Base-by-base conservation (phyloP, 352 stramenopile genomes). In the Elongisporangium prolatum region DNA sequence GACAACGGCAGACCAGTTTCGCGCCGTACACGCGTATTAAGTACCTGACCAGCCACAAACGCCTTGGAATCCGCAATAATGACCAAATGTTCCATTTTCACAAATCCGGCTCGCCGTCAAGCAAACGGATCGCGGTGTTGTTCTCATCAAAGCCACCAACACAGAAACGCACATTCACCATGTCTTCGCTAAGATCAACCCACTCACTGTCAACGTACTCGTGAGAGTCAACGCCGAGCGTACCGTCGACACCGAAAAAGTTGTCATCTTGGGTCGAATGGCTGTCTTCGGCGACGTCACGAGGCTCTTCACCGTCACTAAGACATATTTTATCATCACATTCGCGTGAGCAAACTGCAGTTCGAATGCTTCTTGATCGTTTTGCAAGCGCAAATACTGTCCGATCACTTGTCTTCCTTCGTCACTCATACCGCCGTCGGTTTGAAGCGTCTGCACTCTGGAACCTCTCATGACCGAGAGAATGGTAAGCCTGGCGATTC, bases 51-150 rank as follows among this genome's bases (percentile, higher is more conserved):
- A 3, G 71, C 61, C n/a, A 93, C 53, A 20, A 93, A 80, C n/a
- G 75, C 55, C 25, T 77, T 72, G 24, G 84, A 93, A 64, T 89
- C 88, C 37, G 80, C 86, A 60, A 93, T 80, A 44, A 93, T 84
- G n/a, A 3, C 84, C 84, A 11, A 54, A 7, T 71, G 69, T 61
- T 91, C 82, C 76, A 91, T 86, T 20, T 77, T 75, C 22, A 59
- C 73, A 21, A 91, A 65, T 52, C 80, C 73, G 17, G 74, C 68
- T 67, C 61, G 8, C 28, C 59, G 18, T 54, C 34, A 21, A 77
- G 50, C 74, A 72, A 89, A 47, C 89, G 71, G 25, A 92, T 67
- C 1, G 78, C 74, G 6, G 82, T 77, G 1, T 69, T 68, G 14
- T 71, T 72, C 11, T 72, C 63, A 16, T 75, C 65, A 54, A 88